phyloP scores from a whole-genome alignment of 352 stramenopile species.

The Phytopythium ostracodes region DNA sequence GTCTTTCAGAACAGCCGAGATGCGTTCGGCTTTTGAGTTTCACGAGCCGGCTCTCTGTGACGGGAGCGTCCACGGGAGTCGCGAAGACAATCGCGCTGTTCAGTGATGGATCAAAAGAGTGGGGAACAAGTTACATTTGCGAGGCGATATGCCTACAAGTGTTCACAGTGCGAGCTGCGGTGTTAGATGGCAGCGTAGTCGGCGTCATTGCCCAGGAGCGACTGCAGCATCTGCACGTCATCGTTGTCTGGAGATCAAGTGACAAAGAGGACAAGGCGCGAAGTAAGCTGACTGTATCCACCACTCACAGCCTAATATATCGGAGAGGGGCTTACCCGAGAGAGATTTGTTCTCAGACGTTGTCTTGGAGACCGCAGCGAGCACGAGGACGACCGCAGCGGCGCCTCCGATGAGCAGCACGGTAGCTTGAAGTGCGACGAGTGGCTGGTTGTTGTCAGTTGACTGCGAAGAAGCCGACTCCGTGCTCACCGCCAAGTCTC shows the following conservation, averaged over 20 bases:
- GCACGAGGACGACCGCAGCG: constrained; percentile 18
- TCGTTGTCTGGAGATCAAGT: constrained; percentile 2
- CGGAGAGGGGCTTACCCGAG: not conserved
- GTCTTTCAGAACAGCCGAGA: constrained; percentile 33
- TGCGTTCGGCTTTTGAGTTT: constrained; percentile 33
- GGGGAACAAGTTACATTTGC: not conserved
- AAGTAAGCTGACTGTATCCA: not conserved
- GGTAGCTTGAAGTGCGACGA: constrained; percentile 25
- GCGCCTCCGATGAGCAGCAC: constrained; percentile 26
- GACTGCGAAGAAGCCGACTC: not conserved
- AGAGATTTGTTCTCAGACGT: not conserved
- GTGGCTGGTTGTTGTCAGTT: not conserved
- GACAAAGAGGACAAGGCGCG: not conserved
- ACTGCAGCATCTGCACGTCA: constrained; percentile 45
- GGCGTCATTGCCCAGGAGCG: constrained; percentile 48
- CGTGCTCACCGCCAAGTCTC: not conserved
- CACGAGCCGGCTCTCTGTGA: too few species aligned
- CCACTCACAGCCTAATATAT: too few species aligned
- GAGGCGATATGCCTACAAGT: too few species aligned
- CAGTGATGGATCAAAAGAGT: too few species aligned
- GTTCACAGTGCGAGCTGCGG: not conserved
- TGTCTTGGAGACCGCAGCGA: constrained; percentile 1
- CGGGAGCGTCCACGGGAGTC: too few species aligned
- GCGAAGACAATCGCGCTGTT: too few species aligned
- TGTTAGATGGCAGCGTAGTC: constrained; percentile 49